Base-by-base conservation (phyloP, 148 eudicot species). In the Rhododendron ferrugineum region DNA sequence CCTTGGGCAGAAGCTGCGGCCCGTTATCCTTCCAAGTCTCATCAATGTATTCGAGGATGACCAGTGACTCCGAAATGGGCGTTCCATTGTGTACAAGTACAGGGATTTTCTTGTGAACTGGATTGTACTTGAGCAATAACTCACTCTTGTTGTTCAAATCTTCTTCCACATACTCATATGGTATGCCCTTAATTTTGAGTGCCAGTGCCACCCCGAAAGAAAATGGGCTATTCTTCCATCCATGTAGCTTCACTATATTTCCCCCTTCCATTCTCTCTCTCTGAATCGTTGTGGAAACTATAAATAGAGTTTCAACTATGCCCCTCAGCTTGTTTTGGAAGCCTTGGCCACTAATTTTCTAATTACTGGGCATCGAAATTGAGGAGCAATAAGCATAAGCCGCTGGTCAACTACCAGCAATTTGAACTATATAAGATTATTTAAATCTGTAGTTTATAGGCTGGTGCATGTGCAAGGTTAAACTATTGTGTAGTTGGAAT, bases 171-270 rank as follows among this genome's bases (percentile, higher is more conserved):
- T 85, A 87, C 4, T 88, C 90, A 23, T 85, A 91, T 37, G 90
- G 83, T 70, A 91, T 88, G 80, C 91, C 91, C 62, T 91, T 91
- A 47, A 87, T 23, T 78, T 85, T 89, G 20, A 89, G 93, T 60
- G 91, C 93, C 77, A 91, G 37, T 32, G 89, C 91, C 18, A 88
- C 89, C 70, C 90, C 82, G 74, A 85, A 79, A 3, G 82, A 58
- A 79, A 81, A 91, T 56, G 89, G 46, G 78, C 93, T 91, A 9
- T 80, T 86, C 93, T 88, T 88, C 88, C 87, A 50, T 22, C 89
- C 91, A 79, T 91, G 84, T 70, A 91, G 58, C 77, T 30, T 86
- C 52, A 89, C 90, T 28, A 60, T 40, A 79, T 74, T 58, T 52
- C 84, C 85, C 36, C 77, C 82, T 23, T 32, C 90, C 91, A 80